phyloP scores from a whole-genome alignment of 352 stramenopile genomes.

The Phytophthora chlamydospora region DNA sequence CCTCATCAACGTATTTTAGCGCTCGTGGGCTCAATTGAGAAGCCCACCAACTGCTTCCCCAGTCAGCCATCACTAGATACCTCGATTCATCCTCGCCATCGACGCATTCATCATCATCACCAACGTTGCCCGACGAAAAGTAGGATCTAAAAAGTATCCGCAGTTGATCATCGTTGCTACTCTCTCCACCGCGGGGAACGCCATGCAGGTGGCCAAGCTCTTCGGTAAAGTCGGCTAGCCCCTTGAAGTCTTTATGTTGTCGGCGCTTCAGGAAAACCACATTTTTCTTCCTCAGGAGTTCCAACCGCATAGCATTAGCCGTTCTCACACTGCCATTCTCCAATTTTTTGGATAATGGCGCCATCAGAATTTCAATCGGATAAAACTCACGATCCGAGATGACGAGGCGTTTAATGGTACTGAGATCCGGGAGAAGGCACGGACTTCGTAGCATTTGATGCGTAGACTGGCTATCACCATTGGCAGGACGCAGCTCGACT shows the following conservation, averaged over 20 bases:
- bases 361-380: constrained; percentile 66
- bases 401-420: constrained; percentile 57
- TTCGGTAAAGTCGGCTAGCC: constrained; percentile 24
- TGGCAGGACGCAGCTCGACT: constrained; percentile 41
- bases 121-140: constrained; percentile 22
- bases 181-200: not conserved
- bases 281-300: constrained; percentile 61
- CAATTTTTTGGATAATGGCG: constrained; percentile 6
- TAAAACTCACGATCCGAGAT: constrained; percentile 64
- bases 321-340: constrained; percentile 26
- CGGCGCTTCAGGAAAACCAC: constrained; percentile 69
- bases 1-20: constrained; percentile 38
- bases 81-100: constrained; percentile 22
- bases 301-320: constrained; percentile 63
- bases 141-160: constrained; percentile 41
- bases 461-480: constrained; percentile 14
- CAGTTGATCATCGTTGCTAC: constrained; percentile 33
- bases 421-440: constrained; percentile 73
- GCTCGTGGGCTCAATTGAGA: constrained; percentile 33
- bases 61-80: constrained; percentile 29
- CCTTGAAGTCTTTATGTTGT: constrained; percentile 24
- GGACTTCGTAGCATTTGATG: constrained; percentile 57
- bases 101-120: constrained; percentile 26
- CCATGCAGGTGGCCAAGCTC: constrained; percentile 27
- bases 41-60: constrained; percentile 43